Evolutionary conservation across 441 rosid species (phyloP), one percentile per base, ranked within the genome.

Genomic region (Erodium trifolium): DNA sequence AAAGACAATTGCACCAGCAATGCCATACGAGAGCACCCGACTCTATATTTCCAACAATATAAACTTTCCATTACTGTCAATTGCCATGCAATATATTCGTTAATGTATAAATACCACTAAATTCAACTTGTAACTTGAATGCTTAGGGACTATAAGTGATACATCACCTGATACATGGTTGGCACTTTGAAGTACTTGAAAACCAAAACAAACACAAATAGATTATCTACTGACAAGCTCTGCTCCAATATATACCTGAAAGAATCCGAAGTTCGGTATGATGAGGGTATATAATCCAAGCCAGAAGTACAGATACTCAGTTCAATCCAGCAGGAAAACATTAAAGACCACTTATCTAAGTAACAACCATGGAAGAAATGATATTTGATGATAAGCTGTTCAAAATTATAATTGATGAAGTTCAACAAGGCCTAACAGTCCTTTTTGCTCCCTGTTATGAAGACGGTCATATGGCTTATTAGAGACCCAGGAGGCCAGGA

Each of bases 151-250:
- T 45, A 74, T 63, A 63, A 51, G 71, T 64, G 70, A 29, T 57
- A 49, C 31, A 55, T 70, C 71, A 93, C 98, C 98, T 93, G 98
- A 72, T 88, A 93, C 84, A 71, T 76, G 27, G 74, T 73, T 70
- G 98, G 98, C 70, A 90, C 97, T 81, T 93, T 88, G 79, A 90
- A 93, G 77, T 90, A 93, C 80, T 87, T 90, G 88, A 93, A 93
- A 74, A 93, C 68, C 72, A 93, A 87, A 71, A 93, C 89, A 80
- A 93, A 93, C 78, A 93, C 91, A 70, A 93, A 93, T 67, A 93
- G 83, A 82, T 93, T 93, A 79, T 93, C 98, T 67, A 90, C 98
- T 1, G 98, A 93, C 82, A 93, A 86, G 77, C 97, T 93, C 82
- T 93, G 97, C 92, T 93, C 97, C 87, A 93, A 78, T 62, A 93